These are phyloP conservation scores for Ophiosphaerella herpotricha DNA, from an alignment of 2,329 filamentous ascomycete genomes.

Conservation along the genomic window DNA sequence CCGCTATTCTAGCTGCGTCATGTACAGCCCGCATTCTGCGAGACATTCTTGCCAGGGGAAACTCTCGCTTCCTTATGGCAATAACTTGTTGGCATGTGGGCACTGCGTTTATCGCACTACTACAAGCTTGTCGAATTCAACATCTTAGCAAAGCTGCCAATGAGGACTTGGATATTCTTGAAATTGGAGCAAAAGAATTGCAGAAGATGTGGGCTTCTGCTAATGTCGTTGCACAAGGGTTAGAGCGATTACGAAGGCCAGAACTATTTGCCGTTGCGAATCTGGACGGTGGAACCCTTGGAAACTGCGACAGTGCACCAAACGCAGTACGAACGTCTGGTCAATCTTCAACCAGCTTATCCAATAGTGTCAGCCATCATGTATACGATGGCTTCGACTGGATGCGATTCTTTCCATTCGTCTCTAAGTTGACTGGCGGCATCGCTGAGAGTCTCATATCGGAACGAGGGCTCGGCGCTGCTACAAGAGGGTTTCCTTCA, in stretches of 20 bases:
- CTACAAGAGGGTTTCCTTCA: conserved; percentile 25
- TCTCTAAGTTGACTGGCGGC: conserved; percentile 23
- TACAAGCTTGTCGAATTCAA: conserved; percentile 25
- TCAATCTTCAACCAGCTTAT: not conserved
- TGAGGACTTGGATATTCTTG: conserved; percentile 23
- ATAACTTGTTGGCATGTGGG: conserved; percentile 30
- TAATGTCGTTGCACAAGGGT: conserved; percentile 24
- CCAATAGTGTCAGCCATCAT: not conserved
- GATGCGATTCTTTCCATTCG: conserved; percentile 30
- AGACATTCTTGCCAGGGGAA: conserved; percentile 27
- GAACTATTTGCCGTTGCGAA: not conserved
- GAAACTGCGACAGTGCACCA: too few relatives aligned
- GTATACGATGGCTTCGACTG: conserved; percentile 21
- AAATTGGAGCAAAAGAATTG: conserved; percentile 20
- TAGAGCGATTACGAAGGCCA: conserved; percentile 21
- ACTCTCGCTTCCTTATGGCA: conserved; percentile 27
- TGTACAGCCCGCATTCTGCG: conserved; percentile 25
- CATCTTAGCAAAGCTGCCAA: conserved; percentile 21
- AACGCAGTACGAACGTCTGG: not conserved
- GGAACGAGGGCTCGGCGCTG: conserved; percentile 20
- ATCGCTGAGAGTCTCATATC: conserved; percentile 22
- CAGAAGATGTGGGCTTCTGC: conserved; percentile 31
- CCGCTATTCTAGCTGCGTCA: conserved; percentile 26
- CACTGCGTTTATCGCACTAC: conserved; percentile 27
- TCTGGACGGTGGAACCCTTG: too few relatives aligned